Base-by-base conservation (phyloP, 2,329 filamentous ascomycete genomes). In the Zarea fungicola region DNA sequence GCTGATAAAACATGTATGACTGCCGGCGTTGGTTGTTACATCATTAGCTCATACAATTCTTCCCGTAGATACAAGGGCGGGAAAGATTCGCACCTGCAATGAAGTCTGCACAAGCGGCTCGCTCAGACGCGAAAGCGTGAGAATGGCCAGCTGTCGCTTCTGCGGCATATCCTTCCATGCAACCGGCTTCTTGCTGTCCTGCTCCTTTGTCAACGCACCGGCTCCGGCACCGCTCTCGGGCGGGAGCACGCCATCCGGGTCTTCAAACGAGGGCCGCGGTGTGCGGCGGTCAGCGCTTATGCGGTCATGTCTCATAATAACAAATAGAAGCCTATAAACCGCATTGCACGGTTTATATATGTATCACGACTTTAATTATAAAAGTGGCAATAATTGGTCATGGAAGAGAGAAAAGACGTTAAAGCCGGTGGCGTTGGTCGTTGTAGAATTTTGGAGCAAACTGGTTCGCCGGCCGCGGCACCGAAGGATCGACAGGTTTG, bases 1-100 rank as follows among this genome's bases (percentile, higher is more conserved):
- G 78, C 64, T 93, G 88, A 65, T 92, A 95, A 68, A 89, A 95
- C 73, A 95, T 83, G 66, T 95, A 95, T 2, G 86, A 79, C 65
- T 86, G 70, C 31, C n/a, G n/a, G n/a, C n/a, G n/a, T n/a, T n/a
- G n/a, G n/a, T n/a, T n/a, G n/a, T n/a, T n/a, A n/a, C n/a, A n/a
- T n/a, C n/a, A n/a, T n/a, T n/a, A n/a, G n/a, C n/a, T n/a, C n/a
- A n/a, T n/a, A n/a, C n/a, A n/a, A n/a, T n/a, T n/a, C n/a, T n/a
- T n/a, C n/a, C n/a, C n/a, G n/a, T n/a, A n/a, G n/a, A n/a, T n/a
- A n/a, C n/a, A n/a, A 6, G 29, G 6, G 29, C 42, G n/a, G 41
- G 22, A 22, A 29, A 21, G 18, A 5, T 32, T 44, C 52, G 37
- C 60, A 71, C 72, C 65, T 75, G 74, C 8, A 90, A 66, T 11